Evolutionary conservation across 495 filamentous ascomycete genomes (phyloP).

Genomic region (Aspergillus leporis): DNA sequence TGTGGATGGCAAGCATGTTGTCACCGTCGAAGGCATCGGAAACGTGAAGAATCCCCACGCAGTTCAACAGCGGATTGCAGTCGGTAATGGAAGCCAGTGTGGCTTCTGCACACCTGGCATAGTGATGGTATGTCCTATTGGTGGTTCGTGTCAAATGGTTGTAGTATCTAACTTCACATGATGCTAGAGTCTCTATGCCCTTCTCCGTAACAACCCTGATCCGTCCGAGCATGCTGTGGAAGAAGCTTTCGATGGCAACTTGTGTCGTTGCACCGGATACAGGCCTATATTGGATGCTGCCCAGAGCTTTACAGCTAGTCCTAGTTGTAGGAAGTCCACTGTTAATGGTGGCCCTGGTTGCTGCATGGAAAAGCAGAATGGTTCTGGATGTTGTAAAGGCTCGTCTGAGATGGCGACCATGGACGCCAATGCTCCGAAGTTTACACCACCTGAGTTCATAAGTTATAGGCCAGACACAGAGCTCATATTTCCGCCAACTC

Average conservation of each 20-base stretch:
- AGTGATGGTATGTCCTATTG: conserved; percentile 78
- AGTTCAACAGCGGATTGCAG: conserved; percentile 86
- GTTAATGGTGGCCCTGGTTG: conserved; percentile 53
- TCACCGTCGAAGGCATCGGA: conserved; percentile 97
- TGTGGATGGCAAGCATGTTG: conserved; percentile 96
- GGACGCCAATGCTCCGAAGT: conserved; percentile 14
- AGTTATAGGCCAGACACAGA: conserved; percentile 91
- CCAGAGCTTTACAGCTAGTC: conserved; percentile 48
- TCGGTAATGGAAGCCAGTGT: conserved; percentile 67
- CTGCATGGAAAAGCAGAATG: conserved; percentile 52
- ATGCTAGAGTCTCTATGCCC: conserved; percentile 71
- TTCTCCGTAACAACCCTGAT: conserved; percentile 44
- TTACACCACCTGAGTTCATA: conserved; percentile 65
- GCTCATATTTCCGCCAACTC: conserved; percentile 85
- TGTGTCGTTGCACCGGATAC: conserved; percentile 96
- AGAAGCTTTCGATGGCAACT: conserved; percentile 78
- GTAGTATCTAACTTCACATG: conserved; percentile 28
- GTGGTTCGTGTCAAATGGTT: conserved; percentile 3
- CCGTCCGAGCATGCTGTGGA: conserved; percentile 73
- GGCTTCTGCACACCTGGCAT: conserved; percentile 97
- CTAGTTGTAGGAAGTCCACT: conserved; percentile 43
- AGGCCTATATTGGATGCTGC: conserved; percentile 92
- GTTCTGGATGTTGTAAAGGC: conserved; percentile 41
- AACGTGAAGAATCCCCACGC: conserved; percentile 86
- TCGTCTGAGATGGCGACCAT: conserved; percentile 13